Percentiles rank a stretch among this genome's conserved stretches.
Evolutionary conservation across 257 asterid species (phyloP).

Genomic region (Solanum boliviense): DNA sequence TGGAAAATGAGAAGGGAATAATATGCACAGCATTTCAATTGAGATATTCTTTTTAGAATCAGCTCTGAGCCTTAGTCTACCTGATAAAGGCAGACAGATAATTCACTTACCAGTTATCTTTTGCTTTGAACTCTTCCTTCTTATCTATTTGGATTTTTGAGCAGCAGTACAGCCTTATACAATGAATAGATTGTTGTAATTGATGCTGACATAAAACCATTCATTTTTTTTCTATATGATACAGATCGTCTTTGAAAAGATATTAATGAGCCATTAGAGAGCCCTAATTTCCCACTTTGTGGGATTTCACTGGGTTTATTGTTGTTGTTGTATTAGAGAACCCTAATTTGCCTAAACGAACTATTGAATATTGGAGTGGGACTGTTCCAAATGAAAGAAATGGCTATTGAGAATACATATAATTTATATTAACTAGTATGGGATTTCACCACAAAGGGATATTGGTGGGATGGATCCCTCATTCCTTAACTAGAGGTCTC

Average conservation of each 20-base stretch:
- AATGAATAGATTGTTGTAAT: not conserved
- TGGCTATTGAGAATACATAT: not conserved
- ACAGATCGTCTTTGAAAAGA: not conserved
- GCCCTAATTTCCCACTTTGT: not conserved
- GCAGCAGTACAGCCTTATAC: not conserved
- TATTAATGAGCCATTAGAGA: not conserved
- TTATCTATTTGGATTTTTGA: not conserved
- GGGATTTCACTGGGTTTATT: not conserved
- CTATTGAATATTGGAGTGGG: not conserved
- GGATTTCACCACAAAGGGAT: not conserved
- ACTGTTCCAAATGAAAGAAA: not conserved
- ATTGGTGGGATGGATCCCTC: not conserved
- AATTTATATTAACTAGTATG: not conserved
- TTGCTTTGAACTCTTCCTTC: not conserved
- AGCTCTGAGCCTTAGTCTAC: not conserved
- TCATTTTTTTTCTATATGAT: not conserved
- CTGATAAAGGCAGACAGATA: not conserved
- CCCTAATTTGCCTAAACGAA: not conserved
- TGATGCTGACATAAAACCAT: not conserved
- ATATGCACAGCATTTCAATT: not conserved
- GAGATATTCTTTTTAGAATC: not conserved
- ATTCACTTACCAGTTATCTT: not conserved
- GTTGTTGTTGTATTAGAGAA: not conserved
- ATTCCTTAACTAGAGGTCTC: not conserved
- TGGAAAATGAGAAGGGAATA: not conserved